Base-by-base conservation (phyloP, 495 filamentous ascomycete genomes). In the Rostrohypoxylon terebratum region DNA sequence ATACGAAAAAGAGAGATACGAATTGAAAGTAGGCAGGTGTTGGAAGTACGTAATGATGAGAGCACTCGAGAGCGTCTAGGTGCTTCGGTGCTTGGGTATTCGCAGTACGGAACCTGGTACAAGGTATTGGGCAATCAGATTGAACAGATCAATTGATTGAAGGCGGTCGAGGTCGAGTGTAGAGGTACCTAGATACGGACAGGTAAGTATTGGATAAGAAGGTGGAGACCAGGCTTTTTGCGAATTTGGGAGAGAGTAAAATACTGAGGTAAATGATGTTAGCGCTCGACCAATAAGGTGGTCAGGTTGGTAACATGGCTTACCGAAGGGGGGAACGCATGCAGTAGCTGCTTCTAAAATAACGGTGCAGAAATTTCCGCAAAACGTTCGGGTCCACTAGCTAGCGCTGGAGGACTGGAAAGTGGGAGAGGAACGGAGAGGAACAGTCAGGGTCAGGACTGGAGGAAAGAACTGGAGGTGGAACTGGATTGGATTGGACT, bases 301-400 rank as follows among this genome's bases (percentile, higher is more conserved):
- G 4, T 38, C 36, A 16, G 59, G 18, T 31, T 31, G 38, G 50
- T 63, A 34, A 51, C 33, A 69, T 69, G 61, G 71, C 71, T 74
- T 74, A 74, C 71, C 71, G 71, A 74, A 74, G 71, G 71, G 65
- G 71, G 71, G 66, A 74, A 70, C 62, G 36, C 61, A 70, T 66
- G 66, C 66, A 74, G 66, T 34, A 54, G 50, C 33, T 66, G 58
- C 50, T 74, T 63, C 66, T 74, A 74, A 70, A 74, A 74, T 74
- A 74, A 74, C 71, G 71, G 71, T 74, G 71, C 71, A 74, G 71
- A 74, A 74, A 74, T 74, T 74, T 74, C 71, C 71, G 71, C 66
- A 74, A 57, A 61, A 63, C 51, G 54, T 61, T 66, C 18, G 66
- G 66, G 33, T 45, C 66, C 57, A 69, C 60, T 40, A 20, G 47